Conservation (phyloP, 257 asterid genomes). For the Solanum arcanum region DNA sequence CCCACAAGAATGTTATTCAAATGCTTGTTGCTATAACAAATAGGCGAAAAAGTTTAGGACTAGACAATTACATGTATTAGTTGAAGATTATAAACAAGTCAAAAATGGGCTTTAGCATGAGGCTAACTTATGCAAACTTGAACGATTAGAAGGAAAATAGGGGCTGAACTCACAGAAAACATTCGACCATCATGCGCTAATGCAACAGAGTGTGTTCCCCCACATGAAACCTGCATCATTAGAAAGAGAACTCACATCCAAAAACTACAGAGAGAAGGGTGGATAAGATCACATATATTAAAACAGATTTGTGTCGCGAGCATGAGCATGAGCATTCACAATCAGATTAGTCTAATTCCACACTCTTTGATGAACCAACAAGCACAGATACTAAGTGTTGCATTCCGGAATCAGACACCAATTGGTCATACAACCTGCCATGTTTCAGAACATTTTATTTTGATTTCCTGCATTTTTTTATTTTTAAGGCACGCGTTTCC, state of each 20-base stretch:
- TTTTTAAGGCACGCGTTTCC: neutral
- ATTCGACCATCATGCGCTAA: conserved; percentile 82
- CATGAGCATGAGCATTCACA: neutral
- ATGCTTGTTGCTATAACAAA: neutral
- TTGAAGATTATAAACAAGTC: neutral
- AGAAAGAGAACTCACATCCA: neutral
- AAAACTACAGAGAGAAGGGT: neutral
- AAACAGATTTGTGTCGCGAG: neutral
- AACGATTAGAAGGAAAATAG: neutral
- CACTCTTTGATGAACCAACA: neutral
- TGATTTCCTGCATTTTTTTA: neutral
- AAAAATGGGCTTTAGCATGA: neutral
- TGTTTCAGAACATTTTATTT: neutral
- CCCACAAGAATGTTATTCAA: neutral
- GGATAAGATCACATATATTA: neutral
- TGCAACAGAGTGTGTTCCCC: conserved; percentile 98
- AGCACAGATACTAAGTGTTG: neutral
- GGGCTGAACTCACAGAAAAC: conserved; percentile 52
- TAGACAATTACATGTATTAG: neutral
- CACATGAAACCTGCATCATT: conserved; percentile 83
- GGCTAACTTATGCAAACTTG: neutral
- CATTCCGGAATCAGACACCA: neutral
- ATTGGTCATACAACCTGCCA: neutral
- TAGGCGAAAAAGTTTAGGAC: neutral
- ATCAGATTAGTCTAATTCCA: neutral